Evolutionary conservation across 306 rosid species (phyloP).

Genomic region (Gillenia trifoliata): DNA sequence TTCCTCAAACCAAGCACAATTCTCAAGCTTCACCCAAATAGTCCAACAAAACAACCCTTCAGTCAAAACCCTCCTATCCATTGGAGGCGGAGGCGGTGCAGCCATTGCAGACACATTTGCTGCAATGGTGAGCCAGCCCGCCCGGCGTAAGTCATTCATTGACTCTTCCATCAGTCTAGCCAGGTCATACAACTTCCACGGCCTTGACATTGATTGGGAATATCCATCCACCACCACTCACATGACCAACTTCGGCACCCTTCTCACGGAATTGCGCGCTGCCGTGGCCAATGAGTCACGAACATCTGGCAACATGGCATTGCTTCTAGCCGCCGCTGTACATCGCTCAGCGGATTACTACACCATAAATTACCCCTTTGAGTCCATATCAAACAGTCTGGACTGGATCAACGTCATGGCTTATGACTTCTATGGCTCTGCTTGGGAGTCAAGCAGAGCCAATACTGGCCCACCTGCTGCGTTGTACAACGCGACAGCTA

Average conservation of each 20-base stretch:
- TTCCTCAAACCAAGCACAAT: conserved; percentile 4
- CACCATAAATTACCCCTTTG: conserved; percentile 6
- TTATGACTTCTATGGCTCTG: conserved; percentile 35
- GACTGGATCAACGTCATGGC: conserved; percentile 42
- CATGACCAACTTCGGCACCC: conserved; percentile 31
- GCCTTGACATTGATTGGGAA: conserved; percentile 50
- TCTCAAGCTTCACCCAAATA: conserved; percentile 36
- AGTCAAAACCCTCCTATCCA: conserved; percentile 39
- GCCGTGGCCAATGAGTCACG: conserved; percentile 26
- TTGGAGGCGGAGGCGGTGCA: conserved; percentile 39
- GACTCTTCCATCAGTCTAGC: conserved; percentile 31
- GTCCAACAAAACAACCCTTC: conserved; percentile 36
- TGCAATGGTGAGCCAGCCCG: conserved; percentile 33
- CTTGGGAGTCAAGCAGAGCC: background rate
- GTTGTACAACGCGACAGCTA: background rate
- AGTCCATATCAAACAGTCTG: conserved; percentile 14
- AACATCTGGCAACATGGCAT: background rate
- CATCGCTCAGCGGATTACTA: conserved; percentile 13
- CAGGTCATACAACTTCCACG: conserved; percentile 25
- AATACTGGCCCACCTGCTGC: conserved; percentile 25
- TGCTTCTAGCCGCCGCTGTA: conserved; percentile 32
- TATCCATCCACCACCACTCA: conserved; percentile 16
- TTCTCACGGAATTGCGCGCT: conserved; percentile 28
- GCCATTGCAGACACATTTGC: conserved; percentile 8
- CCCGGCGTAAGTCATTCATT: conserved; percentile 32